A percentile compares a stretch with the other conserved stretches of the same genome.
Evolutionary conservation across 2,329 filamentous ascomycete species (phyloP).

Genomic region (Penicillium sp.): DNA sequence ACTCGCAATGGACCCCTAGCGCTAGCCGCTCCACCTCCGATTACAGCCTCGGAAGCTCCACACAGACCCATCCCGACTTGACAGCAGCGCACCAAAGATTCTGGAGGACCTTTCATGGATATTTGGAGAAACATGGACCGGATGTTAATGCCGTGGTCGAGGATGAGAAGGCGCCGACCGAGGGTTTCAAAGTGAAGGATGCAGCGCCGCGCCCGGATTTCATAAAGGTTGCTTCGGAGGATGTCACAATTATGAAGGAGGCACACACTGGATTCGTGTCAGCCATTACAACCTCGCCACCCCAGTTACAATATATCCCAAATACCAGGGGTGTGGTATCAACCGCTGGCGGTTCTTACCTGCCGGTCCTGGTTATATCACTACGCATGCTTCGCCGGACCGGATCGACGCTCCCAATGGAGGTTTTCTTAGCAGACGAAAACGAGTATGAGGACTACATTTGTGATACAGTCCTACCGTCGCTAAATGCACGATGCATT

Average conservation of each 20-base stretch:
- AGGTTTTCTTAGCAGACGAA: slow-evolving; percentile 47
- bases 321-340: slow-evolving; percentile 48
- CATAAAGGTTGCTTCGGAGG: slow-evolving; percentile 6
- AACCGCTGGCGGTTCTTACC: slow-evolving; percentile 46
- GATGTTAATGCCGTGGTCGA: slow-evolving; percentile 10
- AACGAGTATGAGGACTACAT: slow-evolving; percentile 45
- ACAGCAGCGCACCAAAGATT: slow-evolving; percentile 23
- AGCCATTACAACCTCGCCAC: slow-evolving; percentile 26
- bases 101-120: slow-evolving; percentile 35
- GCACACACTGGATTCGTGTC: slow-evolving; percentile 38
- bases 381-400: slow-evolving; percentile 48
- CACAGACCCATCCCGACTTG: background rate
- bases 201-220: slow-evolving; percentile 7
- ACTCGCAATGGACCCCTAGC: slow-evolving; percentile 6
- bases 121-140: slow-evolving; percentile 34
- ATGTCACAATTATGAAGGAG: slow-evolving; percentile 27
- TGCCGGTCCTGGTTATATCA: slow-evolving; percentile 47
- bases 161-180: slow-evolving; percentile 14
- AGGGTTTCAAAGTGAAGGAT: slow-evolving; percentile 13
- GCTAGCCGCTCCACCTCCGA: background rate
- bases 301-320: slow-evolving; percentile 34
- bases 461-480: slow-evolving; percentile 46
- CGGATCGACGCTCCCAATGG: slow-evolving; percentile 46
- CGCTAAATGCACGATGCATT: slow-evolving; percentile 46
- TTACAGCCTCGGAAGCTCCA: background rate